A percentile compares a stretch with the other conserved stretches of the same genome.
Conservation (phyloP, 495 filamentous ascomycete genomes). For the Poronia punctata region DNA sequence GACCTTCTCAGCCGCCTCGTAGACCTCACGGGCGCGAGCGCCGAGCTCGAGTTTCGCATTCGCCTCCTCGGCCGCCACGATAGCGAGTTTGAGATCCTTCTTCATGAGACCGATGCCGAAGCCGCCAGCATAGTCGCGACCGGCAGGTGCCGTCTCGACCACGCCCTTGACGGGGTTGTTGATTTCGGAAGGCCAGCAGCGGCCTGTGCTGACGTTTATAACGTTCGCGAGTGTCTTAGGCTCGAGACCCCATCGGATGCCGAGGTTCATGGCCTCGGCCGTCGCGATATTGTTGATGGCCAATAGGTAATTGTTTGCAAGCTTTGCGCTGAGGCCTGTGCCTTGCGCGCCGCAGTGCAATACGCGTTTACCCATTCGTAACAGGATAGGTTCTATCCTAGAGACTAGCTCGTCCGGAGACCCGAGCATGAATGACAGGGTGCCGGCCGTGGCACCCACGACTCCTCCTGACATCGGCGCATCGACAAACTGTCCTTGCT, state of each 20-base stretch:
- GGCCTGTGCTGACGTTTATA: conserved; percentile 79
- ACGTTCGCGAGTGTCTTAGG: conserved; percentile 68
- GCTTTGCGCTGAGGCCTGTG: conserved; percentile 73
- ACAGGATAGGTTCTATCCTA: conserved; percentile 54
- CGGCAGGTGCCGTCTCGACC: conserved; percentile 62
- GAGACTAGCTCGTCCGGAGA: conserved; percentile 51
- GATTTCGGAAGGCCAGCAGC: conserved; percentile 84
- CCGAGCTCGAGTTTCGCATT: conserved; percentile 60
- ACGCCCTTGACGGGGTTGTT: conserved; percentile 94
- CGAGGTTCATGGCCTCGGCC: conserved; percentile 89
- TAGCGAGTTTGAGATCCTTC: conserved; percentile 72
- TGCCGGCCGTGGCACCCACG: conserved; percentile 69
- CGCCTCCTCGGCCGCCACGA: conserved; percentile 62
- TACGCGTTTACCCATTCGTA: conserved; percentile 74
- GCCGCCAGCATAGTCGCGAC: conserved; percentile 68
- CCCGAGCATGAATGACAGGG: conserved; percentile 83
- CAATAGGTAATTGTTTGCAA: conserved; percentile 90
- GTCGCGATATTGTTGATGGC: conserved; percentile 90
- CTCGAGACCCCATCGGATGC: conserved; percentile 76
- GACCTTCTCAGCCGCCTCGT: conserved; percentile 53
- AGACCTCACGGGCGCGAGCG: conserved; percentile 58
- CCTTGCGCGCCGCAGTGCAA: conserved; percentile 77
- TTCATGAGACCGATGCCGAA: conserved; percentile 81
- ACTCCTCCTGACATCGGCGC: conserved; percentile 83
- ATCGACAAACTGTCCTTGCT: conserved; percentile 59